Evolutionary conservation across 2,329 filamentous ascomycete species (phyloP), one percentile per base, ranked within the genome.

Genomic region (Exophiala phaeomuriformis): DNA sequence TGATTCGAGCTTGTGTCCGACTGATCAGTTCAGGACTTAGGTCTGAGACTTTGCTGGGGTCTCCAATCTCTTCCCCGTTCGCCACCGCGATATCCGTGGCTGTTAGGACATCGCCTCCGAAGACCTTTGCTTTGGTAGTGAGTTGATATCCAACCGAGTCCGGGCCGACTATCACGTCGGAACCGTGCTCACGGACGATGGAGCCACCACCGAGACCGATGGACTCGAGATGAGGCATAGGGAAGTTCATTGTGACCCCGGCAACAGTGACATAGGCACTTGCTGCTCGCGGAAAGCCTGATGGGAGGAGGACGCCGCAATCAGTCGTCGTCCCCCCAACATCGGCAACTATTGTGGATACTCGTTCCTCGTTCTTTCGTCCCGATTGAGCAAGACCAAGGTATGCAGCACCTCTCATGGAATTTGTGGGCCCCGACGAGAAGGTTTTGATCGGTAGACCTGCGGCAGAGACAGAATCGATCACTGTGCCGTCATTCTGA

Each of bases 381-480:
- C 46, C 46, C 9, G 47, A 28, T 30, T 56, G 36, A 5, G 49
- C 52, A 45, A 66, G 63, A 3, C 61, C 64, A 1, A 86, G 67
- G 52, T 83, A 84, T 0, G 81, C 82, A 1, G 81, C 81, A 1
- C 81, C 81, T 47, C 77, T 75, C 72, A 83, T 81, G 52, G 77
- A 81, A 63, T 85, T 85, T 0, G 82, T 84, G 2, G 81, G 79
- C 0, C 82, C 82, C 33, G 76, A 80, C 0, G 79, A 80, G 60
- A 85, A 84, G 0, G 79, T 83, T 42, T 77, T 70, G 47, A 84
- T 82, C 0, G 82, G 82, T 28, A 82, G 68, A 12, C 72, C 68
- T 0, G 78, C 74, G 0, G 81, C 81, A 50, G 73, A 70, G 3
- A 73, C 72, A 0, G 75, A 78, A 3, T 77, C 74, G 5, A 82